Evolutionary conservation across 768 basidiomycete species (phyloP).

Genomic region (Clavulina sp.): DNA sequence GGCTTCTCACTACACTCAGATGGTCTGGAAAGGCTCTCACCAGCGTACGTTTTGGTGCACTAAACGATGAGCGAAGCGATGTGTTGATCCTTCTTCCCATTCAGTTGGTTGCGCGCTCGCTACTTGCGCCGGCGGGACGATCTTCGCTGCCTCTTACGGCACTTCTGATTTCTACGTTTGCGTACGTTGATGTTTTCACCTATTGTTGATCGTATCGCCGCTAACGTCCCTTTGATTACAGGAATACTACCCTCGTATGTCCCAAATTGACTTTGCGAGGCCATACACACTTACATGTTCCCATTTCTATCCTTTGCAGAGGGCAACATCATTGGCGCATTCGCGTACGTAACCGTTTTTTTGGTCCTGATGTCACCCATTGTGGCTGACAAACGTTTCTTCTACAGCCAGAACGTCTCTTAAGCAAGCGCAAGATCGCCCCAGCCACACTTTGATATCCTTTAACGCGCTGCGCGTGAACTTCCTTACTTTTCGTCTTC

Average conservation of each 20-base stretch:
- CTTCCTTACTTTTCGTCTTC: no score
- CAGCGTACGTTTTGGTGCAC: conserved; percentile 34
- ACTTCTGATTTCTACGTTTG: conserved; percentile 22
- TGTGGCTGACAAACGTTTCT: neutral
- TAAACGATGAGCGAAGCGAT: neutral
- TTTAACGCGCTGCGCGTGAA: no score
- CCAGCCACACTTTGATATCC: no score
- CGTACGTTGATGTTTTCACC: neutral
- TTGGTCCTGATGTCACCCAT: neutral
- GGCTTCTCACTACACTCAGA: conserved; percentile 55
- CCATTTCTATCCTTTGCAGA: no score
- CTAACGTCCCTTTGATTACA: neutral
- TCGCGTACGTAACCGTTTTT: neutral
- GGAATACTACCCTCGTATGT: neutral
- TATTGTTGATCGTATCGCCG: neutral
- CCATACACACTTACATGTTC: no score
- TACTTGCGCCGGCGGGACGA: conserved; percentile 29
- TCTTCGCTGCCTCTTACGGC: conserved; percentile 37
- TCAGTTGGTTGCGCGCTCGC: conserved; percentile 24
- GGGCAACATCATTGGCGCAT: neutral
- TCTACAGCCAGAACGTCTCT: neutral
- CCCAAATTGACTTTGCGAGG: no score
- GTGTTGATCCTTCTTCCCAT: neutral
- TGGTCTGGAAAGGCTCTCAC: conserved; percentile 53
- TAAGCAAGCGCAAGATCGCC: no score